Conservation (phyloP, 148 eudicot species). For the Arctostaphylos glauca region DNA sequence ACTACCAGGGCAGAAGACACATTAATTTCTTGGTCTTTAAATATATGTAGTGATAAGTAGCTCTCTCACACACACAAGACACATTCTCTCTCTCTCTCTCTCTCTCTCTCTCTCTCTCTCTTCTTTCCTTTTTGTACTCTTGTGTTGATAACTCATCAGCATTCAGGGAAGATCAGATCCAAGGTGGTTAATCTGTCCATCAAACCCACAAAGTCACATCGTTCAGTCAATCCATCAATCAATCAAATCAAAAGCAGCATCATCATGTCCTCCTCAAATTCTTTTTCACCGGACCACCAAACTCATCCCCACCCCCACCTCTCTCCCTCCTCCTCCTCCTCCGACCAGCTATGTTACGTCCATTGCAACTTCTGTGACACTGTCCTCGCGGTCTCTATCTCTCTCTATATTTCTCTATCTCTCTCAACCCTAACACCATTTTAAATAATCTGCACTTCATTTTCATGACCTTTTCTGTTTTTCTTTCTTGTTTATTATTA, state of each 20-base stretch:
- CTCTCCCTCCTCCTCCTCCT: constrained; percentile 42
- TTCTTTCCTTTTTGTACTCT: neutral
- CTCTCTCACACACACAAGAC: no score
- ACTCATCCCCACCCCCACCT: neutral
- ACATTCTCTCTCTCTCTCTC: no score
- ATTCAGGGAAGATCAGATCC: constrained; percentile 42
- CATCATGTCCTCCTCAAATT: constrained; percentile 36
- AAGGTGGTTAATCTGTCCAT: constrained; percentile 48
- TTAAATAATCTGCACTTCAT: neutral
- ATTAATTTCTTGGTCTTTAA: no score
- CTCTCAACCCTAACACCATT: no score
- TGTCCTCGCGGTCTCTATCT: constrained; percentile 65
- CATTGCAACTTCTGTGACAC: constrained; percentile 85
- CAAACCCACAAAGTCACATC: constrained; percentile 34
- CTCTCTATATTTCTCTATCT: neutral
- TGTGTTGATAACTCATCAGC: constrained; percentile 20
- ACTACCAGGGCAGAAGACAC: no score
- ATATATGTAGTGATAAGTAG: no score
- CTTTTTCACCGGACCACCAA: constrained; percentile 63
- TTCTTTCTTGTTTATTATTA: neutral
- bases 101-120: neutral
- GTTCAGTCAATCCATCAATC: constrained; percentile 52
- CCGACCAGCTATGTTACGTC: constrained; percentile 95
- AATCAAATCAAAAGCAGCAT: constrained; percentile 25
- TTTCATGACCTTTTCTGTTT: neutral